Evolutionary conservation across 202 grass and related monocot genomes (phyloP).

Genomic region (Musa balbisiana): DNA sequence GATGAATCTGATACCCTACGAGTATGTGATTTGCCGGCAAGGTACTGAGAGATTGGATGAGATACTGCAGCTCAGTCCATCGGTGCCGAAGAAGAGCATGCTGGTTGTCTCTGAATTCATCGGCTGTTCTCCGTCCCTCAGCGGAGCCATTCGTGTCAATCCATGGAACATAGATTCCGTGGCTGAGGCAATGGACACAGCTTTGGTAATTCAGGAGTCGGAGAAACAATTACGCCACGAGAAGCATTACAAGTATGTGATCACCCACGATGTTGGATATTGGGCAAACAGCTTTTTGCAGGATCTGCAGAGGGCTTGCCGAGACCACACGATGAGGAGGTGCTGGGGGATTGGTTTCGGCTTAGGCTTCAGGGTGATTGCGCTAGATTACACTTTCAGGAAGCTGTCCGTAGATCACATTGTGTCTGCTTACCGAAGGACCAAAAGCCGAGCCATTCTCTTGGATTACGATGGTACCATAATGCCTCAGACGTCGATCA

Average conservation of each 20-base stretch:
- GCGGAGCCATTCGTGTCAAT: constrained; percentile 11
- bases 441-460: constrained; percentile 6
- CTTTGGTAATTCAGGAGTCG: constrained; percentile 10
- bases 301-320: constrained; percentile 3
- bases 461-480: constrained; percentile 16
- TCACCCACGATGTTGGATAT: constrained; percentile 13
- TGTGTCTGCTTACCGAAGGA: constrained; percentile 9
- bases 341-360: constrained; percentile 9
- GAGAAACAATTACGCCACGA: constrained; percentile 17
- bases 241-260: constrained; percentile 17
- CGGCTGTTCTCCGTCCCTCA: constrained; percentile 11
- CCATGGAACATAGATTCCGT: constrained; percentile 19
- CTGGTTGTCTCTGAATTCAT: constrained; percentile 15
- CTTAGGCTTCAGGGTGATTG: constrained; percentile 5
- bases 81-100: constrained; percentile 1
- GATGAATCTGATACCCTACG: constrained; percentile 15
- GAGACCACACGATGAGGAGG: constrained; percentile 6
- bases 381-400: constrained; percentile 7
- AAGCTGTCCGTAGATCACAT: constrained; percentile 12
- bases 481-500: constrained; percentile 17
- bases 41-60: background rate
- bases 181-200: constrained; percentile 11
- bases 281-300: constrained; percentile 19
- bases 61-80: background rate
- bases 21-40: constrained; percentile 9